phyloP scores from a whole-genome alignment of 208 protist genomes.

The Trypanosoma boissoni region DNA sequence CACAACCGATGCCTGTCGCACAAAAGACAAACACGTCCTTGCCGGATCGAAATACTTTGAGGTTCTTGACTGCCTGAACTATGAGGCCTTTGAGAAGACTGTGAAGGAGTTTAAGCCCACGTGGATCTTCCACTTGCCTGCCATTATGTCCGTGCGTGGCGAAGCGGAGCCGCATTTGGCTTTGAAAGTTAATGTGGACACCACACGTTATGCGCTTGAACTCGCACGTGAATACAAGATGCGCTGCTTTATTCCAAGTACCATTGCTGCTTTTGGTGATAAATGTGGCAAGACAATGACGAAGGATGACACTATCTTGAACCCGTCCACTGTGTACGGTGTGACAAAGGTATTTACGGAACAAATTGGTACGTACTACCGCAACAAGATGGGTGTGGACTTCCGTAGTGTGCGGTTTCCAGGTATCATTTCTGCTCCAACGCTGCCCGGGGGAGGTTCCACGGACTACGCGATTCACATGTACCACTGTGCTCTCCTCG shows the following conservation, averaged over 20 bases:
- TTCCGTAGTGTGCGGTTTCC: constrained; percentile 89
- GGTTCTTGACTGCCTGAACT: constrained; percentile 38
- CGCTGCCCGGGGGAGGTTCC: constrained; percentile 69
- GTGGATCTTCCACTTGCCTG: constrained; percentile 74
- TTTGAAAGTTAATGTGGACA: constrained; percentile 70
- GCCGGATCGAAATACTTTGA: constrained; percentile 17
- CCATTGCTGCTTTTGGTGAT: constrained; percentile 88
- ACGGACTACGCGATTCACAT: constrained; percentile 83
- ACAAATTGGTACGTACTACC: constrained; percentile 89
- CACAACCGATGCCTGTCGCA: constrained; percentile 46
- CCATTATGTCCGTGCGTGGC: constrained; percentile 78
- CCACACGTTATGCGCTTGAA: constrained; percentile 73
- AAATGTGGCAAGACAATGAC: constrained; percentile 61
- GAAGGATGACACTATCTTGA: constrained; percentile 77
- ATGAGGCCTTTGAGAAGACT: constrained; percentile 26
- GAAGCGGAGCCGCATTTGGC: constrained; percentile 67
- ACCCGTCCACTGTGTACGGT: constrained; percentile 89
- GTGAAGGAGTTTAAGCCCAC: constrained; percentile 55
- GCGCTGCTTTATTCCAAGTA: constrained; percentile 68
- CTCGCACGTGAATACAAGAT: constrained; percentile 45
- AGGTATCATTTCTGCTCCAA: constrained; percentile 70
- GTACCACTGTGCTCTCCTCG: constrained; percentile 70
- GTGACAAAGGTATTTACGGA: constrained; percentile 87
- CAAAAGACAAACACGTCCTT: constrained; percentile 15
- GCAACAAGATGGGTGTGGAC: constrained; percentile 68